phyloP scores from a whole-genome alignment of 2,329 filamentous ascomycete species.

The Sporothrix brasiliensis region DNA sequence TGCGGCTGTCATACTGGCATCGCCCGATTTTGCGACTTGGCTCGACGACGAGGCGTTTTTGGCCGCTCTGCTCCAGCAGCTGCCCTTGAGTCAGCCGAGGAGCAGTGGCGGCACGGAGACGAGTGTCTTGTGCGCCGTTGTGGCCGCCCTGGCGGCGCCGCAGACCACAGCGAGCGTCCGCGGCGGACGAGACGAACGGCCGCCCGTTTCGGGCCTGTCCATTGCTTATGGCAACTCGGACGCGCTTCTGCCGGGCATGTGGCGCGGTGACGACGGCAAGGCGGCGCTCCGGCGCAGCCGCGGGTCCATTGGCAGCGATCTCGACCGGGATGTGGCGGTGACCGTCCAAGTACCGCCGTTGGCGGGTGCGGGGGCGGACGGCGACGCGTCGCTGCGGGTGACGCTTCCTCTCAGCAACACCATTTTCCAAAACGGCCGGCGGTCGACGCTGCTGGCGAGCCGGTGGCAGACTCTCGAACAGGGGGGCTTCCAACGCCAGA shows the following conservation, averaged over 20 bases:
- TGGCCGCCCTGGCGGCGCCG: conserved; percentile 56
- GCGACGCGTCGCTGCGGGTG: conserved; percentile 42
- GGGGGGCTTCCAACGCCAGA: conserved; percentile 33
- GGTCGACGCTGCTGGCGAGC: conserved; percentile 59
- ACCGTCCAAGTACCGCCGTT: conserved; percentile 47
- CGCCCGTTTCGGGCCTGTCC: conserved; percentile 52
- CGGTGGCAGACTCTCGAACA: conserved; percentile 43
- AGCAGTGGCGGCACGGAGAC: conserved; percentile 37
- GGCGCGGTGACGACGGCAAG: conserved; percentile 41
- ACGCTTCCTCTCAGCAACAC: conserved; percentile 75
- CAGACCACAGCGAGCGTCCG: conserved; percentile 5
- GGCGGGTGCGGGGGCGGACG: conserved; percentile 36
- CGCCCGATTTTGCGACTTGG: conserved; percentile 52
- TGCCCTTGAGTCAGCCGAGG: conserved; percentile 33
- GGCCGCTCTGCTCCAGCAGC: conserved; percentile 40
- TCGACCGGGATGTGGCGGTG: conserved; percentile 48
- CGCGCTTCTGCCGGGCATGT: conserved; percentile 52
- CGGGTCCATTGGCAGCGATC: conserved; percentile 34
- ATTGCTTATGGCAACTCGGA: conserved; percentile 52
- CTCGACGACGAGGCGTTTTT: conserved; percentile 50
- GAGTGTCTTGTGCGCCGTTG: conserved; percentile 57
- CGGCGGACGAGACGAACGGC: conserved; percentile 8
- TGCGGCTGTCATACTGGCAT: conserved; percentile 55
- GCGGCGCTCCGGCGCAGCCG: conserved; percentile 2
- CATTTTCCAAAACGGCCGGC: conserved; percentile 69